Conservation (phyloP, 2,329 filamentous ascomycete genomes). For the Microcera coccophila region DNA sequence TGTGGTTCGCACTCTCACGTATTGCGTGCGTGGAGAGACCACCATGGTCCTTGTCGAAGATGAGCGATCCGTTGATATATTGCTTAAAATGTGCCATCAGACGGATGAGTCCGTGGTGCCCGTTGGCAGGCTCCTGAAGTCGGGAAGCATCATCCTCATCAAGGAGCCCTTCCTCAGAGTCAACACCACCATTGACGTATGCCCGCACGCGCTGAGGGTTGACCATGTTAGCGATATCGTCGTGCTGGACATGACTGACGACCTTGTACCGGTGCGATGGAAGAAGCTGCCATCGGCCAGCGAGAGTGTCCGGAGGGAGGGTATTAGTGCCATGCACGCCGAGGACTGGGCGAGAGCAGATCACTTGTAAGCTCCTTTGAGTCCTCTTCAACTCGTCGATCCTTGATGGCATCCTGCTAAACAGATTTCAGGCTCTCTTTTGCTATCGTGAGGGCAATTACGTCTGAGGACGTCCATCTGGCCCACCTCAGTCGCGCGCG, state of each 20-base stretch:
- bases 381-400: no score
- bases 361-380: slow-evolving; percentile 32
- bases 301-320: slow-evolving; percentile 22
- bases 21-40: slow-evolving; percentile 12
- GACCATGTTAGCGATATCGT: slow-evolving; percentile 51
- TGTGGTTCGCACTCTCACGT: slow-evolving; percentile 19
- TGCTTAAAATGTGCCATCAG: slow-evolving; percentile 41
- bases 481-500: no score
- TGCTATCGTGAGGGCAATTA: no score
- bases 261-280: slow-evolving; percentile 40
- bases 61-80: slow-evolving; percentile 33
- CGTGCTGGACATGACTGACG: slow-evolving; percentile 33
- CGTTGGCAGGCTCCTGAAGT: slow-evolving; percentile 31
- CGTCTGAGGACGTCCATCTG: no score
- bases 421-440: no score
- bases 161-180: slow-evolving; percentile 53
- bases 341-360: slow-evolving; percentile 29
- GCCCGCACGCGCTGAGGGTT: slow-evolving; percentile 44
- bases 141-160: slow-evolving; percentile 38
- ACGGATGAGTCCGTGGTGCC: slow-evolving; percentile 34
- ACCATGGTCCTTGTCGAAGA: slow-evolving; percentile 38
- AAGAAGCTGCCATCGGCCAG: slow-evolving; percentile 8
- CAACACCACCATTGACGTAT: slow-evolving; percentile 34
- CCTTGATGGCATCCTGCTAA: no score
- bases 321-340: slow-evolving; percentile 32